Evolutionary conservation across 2,329 filamentous ascomycete species (phyloP).

Genomic region (Madurella mycetomatis): DNA sequence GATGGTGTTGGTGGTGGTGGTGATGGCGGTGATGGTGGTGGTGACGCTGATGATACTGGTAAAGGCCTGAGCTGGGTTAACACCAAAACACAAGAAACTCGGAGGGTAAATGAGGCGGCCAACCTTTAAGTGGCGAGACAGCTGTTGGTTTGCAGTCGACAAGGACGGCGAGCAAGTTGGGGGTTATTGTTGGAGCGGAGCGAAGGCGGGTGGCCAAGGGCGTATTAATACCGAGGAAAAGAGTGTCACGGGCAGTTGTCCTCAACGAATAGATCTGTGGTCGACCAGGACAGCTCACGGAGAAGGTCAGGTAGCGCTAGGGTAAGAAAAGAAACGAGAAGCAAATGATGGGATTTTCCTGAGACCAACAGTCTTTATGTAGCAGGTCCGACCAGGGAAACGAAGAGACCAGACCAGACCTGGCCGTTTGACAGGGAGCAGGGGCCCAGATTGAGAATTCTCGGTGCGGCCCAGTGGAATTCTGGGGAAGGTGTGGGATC

Average conservation of each 20-base stretch:
- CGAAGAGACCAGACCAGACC: slow-evolving; percentile 11
- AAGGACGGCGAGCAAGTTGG: slow-evolving; percentile 6
- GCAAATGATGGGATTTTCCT: slow-evolving; percentile 5
- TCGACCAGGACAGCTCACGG: too few species aligned
- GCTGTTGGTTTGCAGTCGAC: slow-evolving; percentile 1
- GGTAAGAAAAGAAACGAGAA: slow-evolving; percentile 15
- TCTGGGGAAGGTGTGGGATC: slow-evolving; percentile 18
- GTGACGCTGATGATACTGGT: neutral
- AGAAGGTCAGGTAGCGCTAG: slow-evolving; percentile 11
- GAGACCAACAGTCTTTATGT: slow-evolving; percentile 23
- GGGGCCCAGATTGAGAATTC: slow-evolving; percentile 17
- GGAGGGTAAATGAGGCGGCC: neutral
- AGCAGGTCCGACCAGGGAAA: slow-evolving; percentile 19
- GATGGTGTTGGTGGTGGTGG: slow-evolving; percentile 7
- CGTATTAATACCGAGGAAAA: slow-evolving; percentile 14
- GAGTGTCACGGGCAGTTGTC: slow-evolving; percentile 5
- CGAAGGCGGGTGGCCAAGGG: slow-evolving; percentile 8
- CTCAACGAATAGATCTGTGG: slow-evolving; percentile 5
- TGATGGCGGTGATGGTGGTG: neutral
- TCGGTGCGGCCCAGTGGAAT: slow-evolving; percentile 20
- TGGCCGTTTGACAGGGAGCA: slow-evolving; percentile 17
- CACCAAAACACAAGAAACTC: neutral
- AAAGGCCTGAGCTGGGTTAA: neutral
- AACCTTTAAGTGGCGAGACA: slow-evolving; percentile 1
- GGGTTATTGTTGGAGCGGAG: slow-evolving; percentile 6